Conservation (phyloP, 2,329 filamentous ascomycete genomes). For the Colletotrichum brevisporum region DNA sequence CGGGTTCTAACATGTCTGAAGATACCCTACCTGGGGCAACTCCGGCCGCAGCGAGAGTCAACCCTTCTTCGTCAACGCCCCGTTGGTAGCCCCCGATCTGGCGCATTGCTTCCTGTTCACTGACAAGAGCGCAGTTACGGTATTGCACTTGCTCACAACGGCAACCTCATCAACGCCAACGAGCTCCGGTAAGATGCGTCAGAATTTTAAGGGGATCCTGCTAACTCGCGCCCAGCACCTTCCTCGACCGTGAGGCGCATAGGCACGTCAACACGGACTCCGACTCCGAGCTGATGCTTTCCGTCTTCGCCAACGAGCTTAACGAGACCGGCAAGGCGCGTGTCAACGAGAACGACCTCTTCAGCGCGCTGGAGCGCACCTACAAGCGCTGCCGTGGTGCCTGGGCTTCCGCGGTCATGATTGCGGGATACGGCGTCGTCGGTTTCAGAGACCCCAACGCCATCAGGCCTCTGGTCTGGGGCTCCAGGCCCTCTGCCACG, state of each 20-base stretch:
- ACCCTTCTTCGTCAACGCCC: constrained; percentile 79
- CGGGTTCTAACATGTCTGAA: constrained; percentile 57
- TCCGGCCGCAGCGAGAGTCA: constrained; percentile 82
- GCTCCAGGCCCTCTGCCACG: constrained; percentile 77
- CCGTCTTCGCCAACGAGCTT: constrained; percentile 84
- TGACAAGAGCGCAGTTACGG: constrained; percentile 3
- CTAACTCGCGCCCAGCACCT: constrained; percentile 48
- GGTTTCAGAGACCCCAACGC: constrained; percentile 78
- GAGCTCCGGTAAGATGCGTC: constrained; percentile 68
- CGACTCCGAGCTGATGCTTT: constrained; percentile 35
- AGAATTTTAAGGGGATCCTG: not conserved
- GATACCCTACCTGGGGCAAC: constrained; percentile 67
- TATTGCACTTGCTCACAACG: constrained; percentile 77
- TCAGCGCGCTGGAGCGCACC: constrained; percentile 77
- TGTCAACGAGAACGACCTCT: constrained; percentile 84
- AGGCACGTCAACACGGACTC: constrained; percentile 76
- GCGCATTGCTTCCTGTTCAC: no score
- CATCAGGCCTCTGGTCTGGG: constrained; percentile 86
- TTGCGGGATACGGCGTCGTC: constrained; percentile 84
- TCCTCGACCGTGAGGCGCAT: constrained; percentile 83
- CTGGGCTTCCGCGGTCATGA: constrained; percentile 86
- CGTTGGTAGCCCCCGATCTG: not conserved
- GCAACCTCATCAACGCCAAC: constrained; percentile 85
- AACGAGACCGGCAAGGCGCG: constrained; percentile 85
- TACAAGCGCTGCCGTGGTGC: constrained; percentile 81